These are phyloP conservation scores for Cryptosporidium meleagridis DNA, from an alignment of 169 alveolate species.

Conservation along the genomic window DNA sequence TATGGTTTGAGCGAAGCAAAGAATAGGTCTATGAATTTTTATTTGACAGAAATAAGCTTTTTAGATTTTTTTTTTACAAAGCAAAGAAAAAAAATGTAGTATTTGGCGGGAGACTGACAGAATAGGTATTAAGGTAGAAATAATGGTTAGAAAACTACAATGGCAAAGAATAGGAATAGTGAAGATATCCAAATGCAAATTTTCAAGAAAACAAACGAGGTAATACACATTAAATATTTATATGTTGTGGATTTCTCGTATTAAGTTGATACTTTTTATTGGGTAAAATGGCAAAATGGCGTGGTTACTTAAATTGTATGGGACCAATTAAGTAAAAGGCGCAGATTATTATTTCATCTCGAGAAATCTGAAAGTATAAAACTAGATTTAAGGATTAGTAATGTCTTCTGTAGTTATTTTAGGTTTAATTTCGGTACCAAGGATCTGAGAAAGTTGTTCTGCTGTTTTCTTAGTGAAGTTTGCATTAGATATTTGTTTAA, in stretches of 20 bases:
- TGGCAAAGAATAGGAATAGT: neutral
- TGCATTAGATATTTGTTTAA: conserved; percentile 10
- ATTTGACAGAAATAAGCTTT: too few species aligned
- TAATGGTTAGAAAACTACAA: too few species aligned
- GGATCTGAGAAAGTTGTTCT: conserved; percentile 11
- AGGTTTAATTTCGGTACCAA: conserved; percentile 40
- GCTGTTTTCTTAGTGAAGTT: conserved; percentile 43
- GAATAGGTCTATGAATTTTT: neutral
- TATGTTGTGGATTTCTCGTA: neutral
- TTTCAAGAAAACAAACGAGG: neutral
- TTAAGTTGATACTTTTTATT: neutral
- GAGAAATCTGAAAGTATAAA: neutral
- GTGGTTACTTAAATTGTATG: neutral
- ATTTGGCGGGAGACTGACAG: neutral
- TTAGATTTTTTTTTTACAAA: neutral
- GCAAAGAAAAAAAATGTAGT: neutral
- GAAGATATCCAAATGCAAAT: too few species aligned
- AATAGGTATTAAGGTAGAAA: neutral
- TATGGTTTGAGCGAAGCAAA: too few species aligned
- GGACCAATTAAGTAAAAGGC: neutral
- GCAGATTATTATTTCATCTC: neutral
- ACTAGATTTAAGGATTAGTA: neutral
- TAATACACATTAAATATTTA: too few species aligned
- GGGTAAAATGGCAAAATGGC: neutral
- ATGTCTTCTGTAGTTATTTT: conserved; percentile 17